Conservation (phyloP, 2,329 filamentous ascomycete species). For the Colletotrichum sp. region DNA sequence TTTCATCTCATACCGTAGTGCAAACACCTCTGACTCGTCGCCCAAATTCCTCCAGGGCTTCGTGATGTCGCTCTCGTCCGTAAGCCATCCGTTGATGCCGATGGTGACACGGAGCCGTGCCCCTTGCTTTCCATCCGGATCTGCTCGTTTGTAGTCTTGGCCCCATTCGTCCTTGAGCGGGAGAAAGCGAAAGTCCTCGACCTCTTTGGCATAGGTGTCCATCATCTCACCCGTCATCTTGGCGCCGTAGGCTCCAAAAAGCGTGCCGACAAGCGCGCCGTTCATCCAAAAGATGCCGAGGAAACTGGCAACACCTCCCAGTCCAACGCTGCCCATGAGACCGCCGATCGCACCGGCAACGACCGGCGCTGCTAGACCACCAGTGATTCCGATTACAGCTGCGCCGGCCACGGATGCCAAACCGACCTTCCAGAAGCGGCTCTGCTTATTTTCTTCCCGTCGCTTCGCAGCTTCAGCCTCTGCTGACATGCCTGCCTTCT, state of each 20-base stretch:
- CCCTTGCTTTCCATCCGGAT: slow-evolving; percentile 32
- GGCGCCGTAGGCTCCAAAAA: slow-evolving; percentile 90
- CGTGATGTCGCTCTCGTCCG: slow-evolving; percentile 74
- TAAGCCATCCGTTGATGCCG: slow-evolving; percentile 87
- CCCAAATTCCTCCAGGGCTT: slow-evolving; percentile 81
- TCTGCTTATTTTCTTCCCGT: slow-evolving; percentile 71
- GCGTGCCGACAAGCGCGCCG: slow-evolving; percentile 80
- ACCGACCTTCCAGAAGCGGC: slow-evolving; percentile 88
- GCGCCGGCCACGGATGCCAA: slow-evolving; percentile 88
- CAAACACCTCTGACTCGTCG: slow-evolving; percentile 79
- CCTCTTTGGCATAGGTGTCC: slow-evolving; percentile 85
- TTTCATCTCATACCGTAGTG: slow-evolving; percentile 82
- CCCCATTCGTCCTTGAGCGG: slow-evolving; percentile 64
- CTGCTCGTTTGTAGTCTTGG: slow-evolving; percentile 28
- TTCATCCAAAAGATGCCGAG: slow-evolving; percentile 87
- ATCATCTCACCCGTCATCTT: slow-evolving; percentile 82
- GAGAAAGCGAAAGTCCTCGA: slow-evolving; percentile 82
- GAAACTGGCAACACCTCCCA: slow-evolving; percentile 86
- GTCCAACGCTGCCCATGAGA: slow-evolving; percentile 82
- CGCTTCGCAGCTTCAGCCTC: slow-evolving; percentile 79
- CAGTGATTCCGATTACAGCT: slow-evolving; percentile 88
- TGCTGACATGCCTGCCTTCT: slow-evolving; percentile 63
- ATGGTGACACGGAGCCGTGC: slow-evolving; percentile 79
- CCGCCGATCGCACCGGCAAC: slow-evolving; percentile 86
- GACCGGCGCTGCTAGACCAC: slow-evolving; percentile 86